These are phyloP conservation scores for Phytophthora cactorum DNA, from an alignment of 352 stramenopile species.

Conservation along the genomic window DNA sequence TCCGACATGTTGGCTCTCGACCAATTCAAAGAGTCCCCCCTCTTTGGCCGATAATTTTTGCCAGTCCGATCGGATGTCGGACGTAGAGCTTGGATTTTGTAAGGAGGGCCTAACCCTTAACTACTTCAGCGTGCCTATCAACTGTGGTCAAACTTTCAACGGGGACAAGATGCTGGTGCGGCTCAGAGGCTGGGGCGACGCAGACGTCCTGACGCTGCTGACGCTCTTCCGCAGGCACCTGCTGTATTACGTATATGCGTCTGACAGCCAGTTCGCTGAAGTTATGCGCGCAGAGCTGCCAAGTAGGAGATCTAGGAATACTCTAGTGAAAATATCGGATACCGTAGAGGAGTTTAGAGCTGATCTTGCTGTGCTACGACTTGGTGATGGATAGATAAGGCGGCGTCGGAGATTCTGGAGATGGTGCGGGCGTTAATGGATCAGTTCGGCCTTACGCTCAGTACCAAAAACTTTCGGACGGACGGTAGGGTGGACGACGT, in stretches of 20 bases:
- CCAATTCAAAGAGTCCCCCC: constrained; percentile 26
- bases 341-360: background rate
- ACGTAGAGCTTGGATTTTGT: background rate
- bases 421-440: constrained; percentile 62
- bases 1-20: constrained; percentile 35
- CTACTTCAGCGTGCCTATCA: background rate
- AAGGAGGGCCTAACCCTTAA: background rate
- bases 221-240: constrained; percentile 56
- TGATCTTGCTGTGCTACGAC: constrained; percentile 1
- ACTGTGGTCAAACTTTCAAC: background rate
- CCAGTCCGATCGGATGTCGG: background rate
- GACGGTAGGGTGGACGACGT: constrained; percentile 44
- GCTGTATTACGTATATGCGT: constrained; percentile 68
- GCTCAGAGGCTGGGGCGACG: constrained; percentile 56
- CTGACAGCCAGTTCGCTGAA: constrained; percentile 49
- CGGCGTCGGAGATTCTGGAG: constrained; percentile 43
- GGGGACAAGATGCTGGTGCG: constrained; percentile 32
- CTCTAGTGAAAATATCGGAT: constrained; percentile 7
- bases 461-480: constrained; percentile 72
- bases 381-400: constrained; percentile 38
- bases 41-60: background rate
- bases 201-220: constrained; percentile 59
- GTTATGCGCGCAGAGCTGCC: constrained; percentile 46
- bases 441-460: constrained; percentile 62
- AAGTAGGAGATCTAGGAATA: constrained; percentile 24